Percentiles rank a stretch among this genome's conserved stretches.
Evolutionary conservation across 768 basidiomycete species (phyloP).

Genomic region (Myochromella boudieri): DNA sequence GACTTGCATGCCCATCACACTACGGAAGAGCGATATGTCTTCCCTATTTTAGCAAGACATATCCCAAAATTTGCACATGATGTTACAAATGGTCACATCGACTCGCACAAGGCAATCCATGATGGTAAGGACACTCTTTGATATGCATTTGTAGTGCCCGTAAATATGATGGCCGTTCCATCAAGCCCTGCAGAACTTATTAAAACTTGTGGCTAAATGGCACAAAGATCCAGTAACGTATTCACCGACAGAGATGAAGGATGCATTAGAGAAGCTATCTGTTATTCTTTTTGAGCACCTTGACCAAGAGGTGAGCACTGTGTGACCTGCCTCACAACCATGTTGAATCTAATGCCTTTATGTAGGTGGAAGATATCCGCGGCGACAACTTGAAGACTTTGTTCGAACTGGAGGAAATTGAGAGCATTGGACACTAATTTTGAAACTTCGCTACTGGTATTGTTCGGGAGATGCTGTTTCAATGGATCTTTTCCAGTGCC

Average conservation of each 20-base stretch:
- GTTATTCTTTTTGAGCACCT: slow-evolving; percentile 51
- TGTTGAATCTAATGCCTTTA: not conserved
- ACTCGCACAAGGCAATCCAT: slow-evolving; percentile 55
- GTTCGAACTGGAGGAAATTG: slow-evolving; percentile 48
- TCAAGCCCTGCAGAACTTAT: slow-evolving; percentile 47
- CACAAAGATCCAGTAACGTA: slow-evolving; percentile 42
- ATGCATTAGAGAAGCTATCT: slow-evolving; percentile 47
- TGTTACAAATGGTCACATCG: slow-evolving; percentile 42
- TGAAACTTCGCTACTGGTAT: not conserved
- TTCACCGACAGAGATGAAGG: slow-evolving; percentile 48
- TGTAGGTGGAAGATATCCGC: slow-evolving; percentile 46
- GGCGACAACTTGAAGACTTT: slow-evolving; percentile 54
- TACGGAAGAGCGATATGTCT: slow-evolving; percentile 52
- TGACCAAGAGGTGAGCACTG: slow-evolving; percentile 46
- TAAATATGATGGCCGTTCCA: not conserved
- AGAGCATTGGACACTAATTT: slow-evolving; percentile 16
- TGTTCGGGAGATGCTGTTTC: not conserved
- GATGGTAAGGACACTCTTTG: slow-evolving; percentile 32
- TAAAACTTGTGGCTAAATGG: slow-evolving; percentile 40
- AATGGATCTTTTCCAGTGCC: too few species aligned
- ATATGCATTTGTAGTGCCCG: not conserved
- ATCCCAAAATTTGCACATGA: slow-evolving; percentile 47
- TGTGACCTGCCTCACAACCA: not conserved
- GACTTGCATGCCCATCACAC: slow-evolving; percentile 57
- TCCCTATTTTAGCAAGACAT: slow-evolving; percentile 47